Conservation (phyloP, 2,329 filamentous ascomycete genomes). For the Trichoderma semiorbis region DNA sequence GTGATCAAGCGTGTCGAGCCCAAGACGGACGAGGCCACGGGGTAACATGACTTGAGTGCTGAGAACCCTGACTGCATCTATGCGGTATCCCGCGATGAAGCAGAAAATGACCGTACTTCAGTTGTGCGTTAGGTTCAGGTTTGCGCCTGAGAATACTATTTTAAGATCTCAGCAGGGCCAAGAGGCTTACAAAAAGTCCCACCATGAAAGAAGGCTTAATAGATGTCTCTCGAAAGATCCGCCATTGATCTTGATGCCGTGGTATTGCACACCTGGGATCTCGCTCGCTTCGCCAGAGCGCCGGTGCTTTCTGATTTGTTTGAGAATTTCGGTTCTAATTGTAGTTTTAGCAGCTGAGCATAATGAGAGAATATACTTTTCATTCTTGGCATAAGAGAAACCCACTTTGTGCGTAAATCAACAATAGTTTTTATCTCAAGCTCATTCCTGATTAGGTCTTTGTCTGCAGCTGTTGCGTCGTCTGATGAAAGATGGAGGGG, state of each 20-base stretch:
- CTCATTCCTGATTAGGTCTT: constrained; percentile 53
- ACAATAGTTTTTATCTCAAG: constrained; percentile 69
- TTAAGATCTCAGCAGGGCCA: not conserved
- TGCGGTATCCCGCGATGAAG: constrained; percentile 63
- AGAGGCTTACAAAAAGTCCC: constrained; percentile 54
- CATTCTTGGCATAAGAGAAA: not conserved
- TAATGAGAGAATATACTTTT: not conserved
- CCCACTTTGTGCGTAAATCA: constrained; percentile 73
- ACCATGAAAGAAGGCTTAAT: constrained; percentile 65
- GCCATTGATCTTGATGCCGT: constrained; percentile 71
- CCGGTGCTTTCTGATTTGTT: constrained; percentile 60
- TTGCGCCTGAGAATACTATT: not conserved
- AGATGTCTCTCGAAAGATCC: constrained; percentile 65
- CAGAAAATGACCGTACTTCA: constrained; percentile 51
- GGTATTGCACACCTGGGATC: constrained; percentile 62
- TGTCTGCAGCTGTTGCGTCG: constrained; percentile 66
- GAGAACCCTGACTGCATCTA: constrained; percentile 66
- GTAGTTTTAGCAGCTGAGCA: not conserved
- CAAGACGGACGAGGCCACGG: constrained; percentile 68
- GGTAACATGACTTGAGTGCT: constrained; percentile 67
- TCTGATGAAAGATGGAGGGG: constrained; percentile 44
- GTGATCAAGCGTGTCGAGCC: constrained; percentile 64
- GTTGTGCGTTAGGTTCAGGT: not conserved
- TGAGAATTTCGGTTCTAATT: constrained; percentile 66
- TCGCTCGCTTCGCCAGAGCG: constrained; percentile 47